Evolutionary conservation across 1,284 basidiomycete genomes (phyloP).

Genomic region (Apiotrichum gamsii): DNA sequence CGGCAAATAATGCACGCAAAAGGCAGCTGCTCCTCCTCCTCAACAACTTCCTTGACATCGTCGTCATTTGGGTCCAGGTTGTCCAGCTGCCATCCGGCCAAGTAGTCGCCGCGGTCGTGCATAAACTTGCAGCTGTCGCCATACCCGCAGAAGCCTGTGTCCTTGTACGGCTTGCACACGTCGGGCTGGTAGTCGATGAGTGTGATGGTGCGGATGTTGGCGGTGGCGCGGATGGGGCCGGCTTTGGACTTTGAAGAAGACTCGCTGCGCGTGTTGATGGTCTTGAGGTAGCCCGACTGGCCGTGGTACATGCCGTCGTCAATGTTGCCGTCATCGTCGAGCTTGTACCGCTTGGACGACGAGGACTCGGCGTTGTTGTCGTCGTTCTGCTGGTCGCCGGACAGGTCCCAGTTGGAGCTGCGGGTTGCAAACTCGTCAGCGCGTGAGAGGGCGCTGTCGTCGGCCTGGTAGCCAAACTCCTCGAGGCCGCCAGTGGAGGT

Average conservation of each 20-base stretch:
- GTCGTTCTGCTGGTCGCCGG: slow-evolving; percentile 19
- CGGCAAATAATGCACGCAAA: slow-evolving; percentile 97
- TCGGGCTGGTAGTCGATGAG: slow-evolving; percentile 98
- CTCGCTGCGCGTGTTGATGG: slow-evolving; percentile 64
- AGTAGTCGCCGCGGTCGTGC: slow-evolving; percentile 72
- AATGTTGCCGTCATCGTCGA: slow-evolving; percentile 48
- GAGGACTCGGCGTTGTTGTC: no score
- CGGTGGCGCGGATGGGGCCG: slow-evolving; percentile 71
- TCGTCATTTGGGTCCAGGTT: slow-evolving; percentile 44
- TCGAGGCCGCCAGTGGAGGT: slow-evolving; percentile 57
- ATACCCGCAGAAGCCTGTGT: slow-evolving; percentile 98
- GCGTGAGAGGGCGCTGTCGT: slow-evolving; percentile 27
- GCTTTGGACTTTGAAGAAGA: slow-evolving; percentile 70
- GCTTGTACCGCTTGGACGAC: slow-evolving; percentile 38
- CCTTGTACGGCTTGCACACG: slow-evolving; percentile 99
- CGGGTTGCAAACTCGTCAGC: slow-evolving; percentile 47
- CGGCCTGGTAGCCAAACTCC: slow-evolving; percentile 54
- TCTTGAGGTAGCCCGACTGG: slow-evolving; percentile 70
- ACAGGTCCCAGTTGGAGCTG: slow-evolving; percentile 48
- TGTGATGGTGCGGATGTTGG: slow-evolving; percentile 89
- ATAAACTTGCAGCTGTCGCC: slow-evolving; percentile 98
- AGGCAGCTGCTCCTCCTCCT: slow-evolving; percentile 81
- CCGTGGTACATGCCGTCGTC: slow-evolving; percentile 89
- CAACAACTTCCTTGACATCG: slow-evolving; percentile 54
- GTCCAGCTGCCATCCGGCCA: slow-evolving; percentile 97